These are phyloP conservation scores for Albophoma yamanashiensis DNA, from an alignment of 2,329 filamentous ascomycete species.

Conservation along the genomic window DNA sequence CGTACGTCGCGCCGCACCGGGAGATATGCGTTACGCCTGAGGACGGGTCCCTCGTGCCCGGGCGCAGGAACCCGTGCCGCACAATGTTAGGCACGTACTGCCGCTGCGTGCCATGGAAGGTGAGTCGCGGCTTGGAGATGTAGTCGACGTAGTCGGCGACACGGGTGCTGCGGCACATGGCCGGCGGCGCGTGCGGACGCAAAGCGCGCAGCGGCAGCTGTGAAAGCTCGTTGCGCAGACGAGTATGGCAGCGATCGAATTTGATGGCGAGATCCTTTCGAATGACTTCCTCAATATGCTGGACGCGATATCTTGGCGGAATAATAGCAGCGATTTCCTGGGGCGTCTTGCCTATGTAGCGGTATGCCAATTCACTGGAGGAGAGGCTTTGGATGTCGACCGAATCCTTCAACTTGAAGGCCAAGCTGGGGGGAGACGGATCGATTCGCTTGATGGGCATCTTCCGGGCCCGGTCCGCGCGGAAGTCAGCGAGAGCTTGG, in stretches of 20 bases:
- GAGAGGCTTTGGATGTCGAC: constrained; percentile 6
- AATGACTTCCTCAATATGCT: constrained; percentile 28
- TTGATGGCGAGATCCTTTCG: constrained; percentile 18
- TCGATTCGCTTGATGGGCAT: background rate
- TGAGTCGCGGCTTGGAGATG: constrained; percentile 22
- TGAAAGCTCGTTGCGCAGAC: constrained; percentile 14
- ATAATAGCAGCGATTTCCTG: constrained; percentile 20
- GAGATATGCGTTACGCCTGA: background rate
- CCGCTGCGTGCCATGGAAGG: constrained; percentile 28
- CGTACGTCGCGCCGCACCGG: constrained; percentile 24
- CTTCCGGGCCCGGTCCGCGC: background rate
- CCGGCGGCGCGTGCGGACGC: constrained; percentile 5
- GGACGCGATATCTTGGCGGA: constrained; percentile 19
- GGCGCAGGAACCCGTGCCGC: constrained; percentile 29
- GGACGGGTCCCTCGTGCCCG: constrained; percentile 10
- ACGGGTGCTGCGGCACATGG: constrained; percentile 5
- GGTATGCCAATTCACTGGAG: constrained; percentile 15
- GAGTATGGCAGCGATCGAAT: constrained; percentile 16
- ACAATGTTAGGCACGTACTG: constrained; percentile 29
- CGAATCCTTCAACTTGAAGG: background rate
- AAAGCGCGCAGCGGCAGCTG: constrained; percentile 1
- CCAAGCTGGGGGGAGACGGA: background rate
- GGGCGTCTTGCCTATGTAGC: constrained; percentile 19
- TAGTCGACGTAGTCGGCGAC: constrained; percentile 23
- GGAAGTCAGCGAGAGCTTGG: background rate